These are phyloP conservation scores for Astragalus glycyphyllos DNA, from an alignment of 306 rosid genomes.

Conservation along the genomic window DNA sequence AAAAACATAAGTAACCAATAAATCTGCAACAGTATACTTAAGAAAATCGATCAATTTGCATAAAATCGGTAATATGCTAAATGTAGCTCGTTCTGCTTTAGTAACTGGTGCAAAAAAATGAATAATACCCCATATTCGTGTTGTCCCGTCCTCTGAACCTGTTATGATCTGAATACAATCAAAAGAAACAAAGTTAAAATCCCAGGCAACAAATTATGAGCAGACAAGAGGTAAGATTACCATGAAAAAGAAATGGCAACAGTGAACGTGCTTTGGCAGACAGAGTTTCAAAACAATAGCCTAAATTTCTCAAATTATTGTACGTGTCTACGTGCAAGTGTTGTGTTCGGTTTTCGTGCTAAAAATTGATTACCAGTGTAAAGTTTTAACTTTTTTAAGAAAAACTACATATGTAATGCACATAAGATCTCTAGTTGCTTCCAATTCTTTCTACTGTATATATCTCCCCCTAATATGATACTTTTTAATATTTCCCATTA, in stretches of 20 bases:
- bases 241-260: constrained; percentile 16
- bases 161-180: constrained; percentile 74
- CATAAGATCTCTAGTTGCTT: neutral
- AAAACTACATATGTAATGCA: constrained; percentile 10
- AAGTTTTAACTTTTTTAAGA: constrained; percentile 7
- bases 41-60: constrained; percentile 9
- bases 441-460: constrained; percentile 15
- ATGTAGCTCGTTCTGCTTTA: constrained; percentile 19
- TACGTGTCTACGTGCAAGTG: no score
- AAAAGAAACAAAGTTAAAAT: constrained; percentile 42
- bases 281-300: constrained; percentile 17
- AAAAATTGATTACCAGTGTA: neutral
- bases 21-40: constrained; percentile 22
- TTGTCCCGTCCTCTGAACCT: constrained; percentile 94
- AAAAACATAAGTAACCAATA: constrained; percentile 31
- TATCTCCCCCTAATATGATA: neutral
- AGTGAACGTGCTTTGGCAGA: constrained; percentile 11
- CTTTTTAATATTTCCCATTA: neutral
- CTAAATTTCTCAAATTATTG: neutral
- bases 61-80: neutral
- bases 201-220: constrained; percentile 20
- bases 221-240: constrained; percentile 3
- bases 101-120: constrained; percentile 14
- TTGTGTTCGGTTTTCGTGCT: no score
- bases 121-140: constrained; percentile 86